Base-by-base conservation (phyloP, 805 yeast species). In the Candida pini region DNA sequence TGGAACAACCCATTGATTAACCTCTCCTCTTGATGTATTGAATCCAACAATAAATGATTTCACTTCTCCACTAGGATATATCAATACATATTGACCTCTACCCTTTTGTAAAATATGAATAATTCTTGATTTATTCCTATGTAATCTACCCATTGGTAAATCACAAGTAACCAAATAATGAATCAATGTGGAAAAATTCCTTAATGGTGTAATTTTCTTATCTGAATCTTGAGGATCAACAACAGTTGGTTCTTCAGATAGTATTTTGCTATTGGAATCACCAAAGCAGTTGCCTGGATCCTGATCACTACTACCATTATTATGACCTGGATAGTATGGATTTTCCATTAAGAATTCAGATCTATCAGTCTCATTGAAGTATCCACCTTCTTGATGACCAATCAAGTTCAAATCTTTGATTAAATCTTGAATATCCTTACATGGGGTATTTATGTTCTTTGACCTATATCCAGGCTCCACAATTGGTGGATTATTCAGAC, bases 1-100 rank as follows among this genome's bases (percentile, higher is more conserved):
- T 9, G 76, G 78, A n/a, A 75, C 80, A 5, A 75, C 78, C 80
- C 80, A 75, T 49, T 75, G 81, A 28, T 70, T 59, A 4, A 68
- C 58, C 48, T 73, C 78, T 6, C 77, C 77, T 9, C 54, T 54
- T 0, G 53, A 51, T 23, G 62, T 54, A 41, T 72, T 63, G 41
- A 72, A 71, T 0, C 81, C 81, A 18, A 73, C 80, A 16, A 60
- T 62, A 47, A 74, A 75, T 1, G 72, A 58, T 37, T 70, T 68
- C 14, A 75, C 51, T 3, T 38, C 38, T 1, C 79, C 78, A 41
- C 70, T 62, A 4, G 78, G 78, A 33, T 72, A 64, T 4, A 75
- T 54, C 12, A 73, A 52, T 4, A 74, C 78, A 43, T 72, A 75
- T 41, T 69, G 73, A 4, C 79, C 81, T 25, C 70, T 58, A 1